Evolutionary conservation across 2,329 filamentous ascomycete genomes (phyloP), one percentile per base, ranked within the genome.

Genomic region (Cercospora sesami): DNA sequence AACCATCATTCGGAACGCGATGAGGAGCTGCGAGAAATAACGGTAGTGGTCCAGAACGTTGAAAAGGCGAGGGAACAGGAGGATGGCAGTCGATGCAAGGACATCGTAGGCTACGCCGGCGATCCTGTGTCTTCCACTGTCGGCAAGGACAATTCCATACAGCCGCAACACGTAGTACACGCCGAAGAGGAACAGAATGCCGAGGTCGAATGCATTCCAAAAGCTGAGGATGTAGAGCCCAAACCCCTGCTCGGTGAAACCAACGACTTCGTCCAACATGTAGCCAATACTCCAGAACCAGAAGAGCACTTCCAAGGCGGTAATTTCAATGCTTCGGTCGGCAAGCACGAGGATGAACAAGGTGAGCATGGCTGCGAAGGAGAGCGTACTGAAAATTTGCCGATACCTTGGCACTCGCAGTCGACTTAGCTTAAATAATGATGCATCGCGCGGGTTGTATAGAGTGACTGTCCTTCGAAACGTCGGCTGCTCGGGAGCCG

Each of bases 261-360:
- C 94, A 18, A 97, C 93, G 23, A 98, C 86, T 80, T 97, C 94
- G 75, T 97, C 94, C 33, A 97, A 87, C 93, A 97, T 96, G 79
- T 96, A 97, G 0, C 94, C 94, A 28, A 93, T 92, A 77, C 93
- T 96, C 94, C 94, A 98, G 79, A 97, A 92, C 94, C 94, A 98
- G 80, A 98, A 97, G 12, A 97, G 79, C 16, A 97, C 83, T 78
- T 98, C 94, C 9, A 97, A 82, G 0, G 87, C 87, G 1, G 93
- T 96, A 75, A 98, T 97, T 63, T 89, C 86, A 64, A 90, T 86
- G 2, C 92, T 94, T 68, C 92, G 87, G 76, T 91, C 83, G 10
- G 87, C 83, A 3, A 97, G 85, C 9, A 98, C 93, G 9, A 93
- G 90, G 18, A 97, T 82, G 78, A 96, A 97, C 10, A 97, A 85